Base-by-base conservation (phyloP, 768 basidiomycete genomes). In the Tylopilus sp. region DNA sequence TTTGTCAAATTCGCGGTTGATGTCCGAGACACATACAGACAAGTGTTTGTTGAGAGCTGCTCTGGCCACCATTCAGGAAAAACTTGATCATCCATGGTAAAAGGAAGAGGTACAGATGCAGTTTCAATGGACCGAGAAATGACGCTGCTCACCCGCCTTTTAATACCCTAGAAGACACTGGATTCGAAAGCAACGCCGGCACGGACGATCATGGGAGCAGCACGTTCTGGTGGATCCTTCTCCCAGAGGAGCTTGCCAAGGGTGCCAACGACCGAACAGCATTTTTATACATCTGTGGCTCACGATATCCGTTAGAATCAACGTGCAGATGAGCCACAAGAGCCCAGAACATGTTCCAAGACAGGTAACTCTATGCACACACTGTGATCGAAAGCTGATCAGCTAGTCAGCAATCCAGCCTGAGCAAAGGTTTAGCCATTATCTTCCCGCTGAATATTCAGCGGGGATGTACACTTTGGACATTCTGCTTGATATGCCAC, bases 1-100 rank as follows among this genome's bases (percentile, higher is more conserved):
- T 31, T 26, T 21, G n/a, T 30, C 28, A 28, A 28, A 7, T 30
- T 40, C 20, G 7, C 12, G 7, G 3, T 28, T 43, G 21, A 25
- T 7, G 31, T n/a, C 42, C 11, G 28, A 28, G 28, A 10, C 9
- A 48, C 61, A 0, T 17, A 62, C 61, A 11, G 6, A 52, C 10
- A 33, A 10, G 6, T 5, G 25, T 39, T n/a, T 17, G 3, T 25
- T n/a, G 17, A 5, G 31, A 28, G 17, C 6, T 44, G 40, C 10
- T 39, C 10, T 3, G 9, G n/a, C 31, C 12, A 36, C n/a, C 18
- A 26, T 3, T 0, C 0, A 6, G 20, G 28, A 23, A 44, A 40
- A 17, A 23, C 1, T 39, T 35, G 31, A 13, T 40, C 31, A 60
- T 58, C 11, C 13, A 17, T 22, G 15, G 30, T n/a, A n/a, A n/a